Base-by-base conservation (phyloP, 1,284 basidiomycete species). In the Caloboletus firmus region DNA sequence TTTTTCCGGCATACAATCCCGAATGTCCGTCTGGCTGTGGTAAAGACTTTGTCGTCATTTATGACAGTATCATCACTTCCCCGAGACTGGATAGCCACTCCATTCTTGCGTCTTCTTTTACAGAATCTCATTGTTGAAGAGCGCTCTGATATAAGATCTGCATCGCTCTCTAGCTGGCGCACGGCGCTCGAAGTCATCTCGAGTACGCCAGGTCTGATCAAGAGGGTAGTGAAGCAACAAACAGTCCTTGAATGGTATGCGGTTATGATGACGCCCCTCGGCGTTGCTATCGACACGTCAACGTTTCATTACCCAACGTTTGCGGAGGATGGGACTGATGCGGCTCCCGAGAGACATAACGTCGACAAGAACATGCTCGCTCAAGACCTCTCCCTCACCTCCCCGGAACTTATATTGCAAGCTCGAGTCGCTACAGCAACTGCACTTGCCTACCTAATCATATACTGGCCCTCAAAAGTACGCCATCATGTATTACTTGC, bases 1-100 rank as follows among this genome's bases (percentile, higher is more conserved):
- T 99, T 97, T 79, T 96, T 99, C 77, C 90, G 97, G 12, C 97
- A 99, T 72, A 97, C 96, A 0, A 99, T 99, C 65, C 76, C 91
- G 1, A 89, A 89, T 59, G 97, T 99, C 49, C 93, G 97, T 18
- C 79, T 96, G 10, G 90, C 97, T 6, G 95, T 99, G 7, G 91
- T 96, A 52, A 89, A 93, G 57, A 95, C 95, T 0, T 76, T 99
- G 6, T 81, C 87, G 47, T 90, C 91, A 5, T 95, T 99, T 72
- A 87, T 98, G 77, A 78, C 79, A 15, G 87, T 93, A 1, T 74
- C 84, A 5, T 82, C 86, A 1, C 80, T 98, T 32, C 82, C 90
- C 3, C 81, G 82, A 59, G 85, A 87, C 55, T 99, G 97, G 97
- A 82, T 97, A 59, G 78, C 84, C 48, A 78, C 82, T 0, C 79